Evolutionary conservation across 139 green algal species (phyloP).

Genomic region (Yamagishiella unicocca): DNA sequence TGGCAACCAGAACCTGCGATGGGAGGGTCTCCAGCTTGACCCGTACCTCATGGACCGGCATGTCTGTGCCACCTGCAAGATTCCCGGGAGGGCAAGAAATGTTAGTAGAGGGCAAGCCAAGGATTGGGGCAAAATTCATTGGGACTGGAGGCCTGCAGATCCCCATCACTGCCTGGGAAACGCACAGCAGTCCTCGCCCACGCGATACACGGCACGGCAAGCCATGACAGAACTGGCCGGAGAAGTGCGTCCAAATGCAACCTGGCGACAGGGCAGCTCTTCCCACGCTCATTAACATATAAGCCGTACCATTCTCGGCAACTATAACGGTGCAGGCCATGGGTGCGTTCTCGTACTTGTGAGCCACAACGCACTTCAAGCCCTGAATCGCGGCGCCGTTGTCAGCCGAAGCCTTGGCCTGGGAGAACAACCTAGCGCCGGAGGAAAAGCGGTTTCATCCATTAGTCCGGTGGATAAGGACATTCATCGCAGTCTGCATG

Average conservation of each 20-base stretch:
- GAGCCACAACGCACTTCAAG: neutral
- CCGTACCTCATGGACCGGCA: neutral
- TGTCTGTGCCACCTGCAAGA: neutral
- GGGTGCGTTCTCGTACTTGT: constrained; percentile 15
- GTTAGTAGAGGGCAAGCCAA: neutral
- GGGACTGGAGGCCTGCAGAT: neutral
- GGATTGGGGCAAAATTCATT: neutral
- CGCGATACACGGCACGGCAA: neutral
- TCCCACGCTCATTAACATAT: neutral
- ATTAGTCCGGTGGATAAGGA: neutral
- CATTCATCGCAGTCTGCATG: neutral
- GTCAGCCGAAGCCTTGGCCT: neutral
- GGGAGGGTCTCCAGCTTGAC: neutral
- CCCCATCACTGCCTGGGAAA: neutral
- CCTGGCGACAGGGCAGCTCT: neutral
- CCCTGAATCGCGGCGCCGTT: neutral
- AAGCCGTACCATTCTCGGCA: neutral
- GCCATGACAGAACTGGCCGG: neutral
- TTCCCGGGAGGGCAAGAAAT: neutral
- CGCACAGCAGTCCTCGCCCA: neutral
- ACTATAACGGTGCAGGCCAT: neutral
- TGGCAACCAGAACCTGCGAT: constrained; percentile 18
- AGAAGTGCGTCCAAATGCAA: neutral
- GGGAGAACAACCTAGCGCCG: neutral
- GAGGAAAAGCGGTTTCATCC: too few relatives aligned